Evolutionary conservation across 73 alveolate species (phyloP).

Genomic region (Paramecium pentaurelia): DNA sequence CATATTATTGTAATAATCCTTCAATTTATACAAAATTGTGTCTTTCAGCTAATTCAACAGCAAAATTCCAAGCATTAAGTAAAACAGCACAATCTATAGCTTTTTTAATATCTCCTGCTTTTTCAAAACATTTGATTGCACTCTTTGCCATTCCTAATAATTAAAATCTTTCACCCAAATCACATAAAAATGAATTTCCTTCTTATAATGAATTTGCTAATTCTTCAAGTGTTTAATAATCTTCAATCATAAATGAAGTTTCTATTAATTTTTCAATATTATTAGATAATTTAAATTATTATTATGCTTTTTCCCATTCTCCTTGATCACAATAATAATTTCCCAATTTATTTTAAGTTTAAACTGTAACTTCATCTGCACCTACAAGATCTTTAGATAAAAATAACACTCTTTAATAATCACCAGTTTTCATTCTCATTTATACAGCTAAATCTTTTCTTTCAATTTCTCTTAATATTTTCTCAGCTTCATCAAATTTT

Average conservation of each 20-base stretch:
- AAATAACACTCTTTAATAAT: conserved; percentile 93
- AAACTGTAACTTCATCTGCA: conserved; percentile 84
- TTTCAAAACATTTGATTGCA: conserved; percentile 96
- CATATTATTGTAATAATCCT: conserved; percentile 95
- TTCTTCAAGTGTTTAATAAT: conserved; percentile 72
- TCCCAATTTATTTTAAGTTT: conserved; percentile 83
- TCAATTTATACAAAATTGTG: conserved; percentile 98
- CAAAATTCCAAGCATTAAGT: conserved; percentile 97
- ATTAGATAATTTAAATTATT: conserved; percentile 77
- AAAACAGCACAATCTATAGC: conserved; percentile 99
- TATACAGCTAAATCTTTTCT: conserved; percentile 96
- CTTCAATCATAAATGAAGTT: conserved; percentile 88
- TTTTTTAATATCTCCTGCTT: conserved; percentile 95
- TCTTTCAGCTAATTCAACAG: conserved; percentile 99
- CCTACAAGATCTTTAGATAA: conserved; percentile 89
- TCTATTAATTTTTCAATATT: conserved; percentile 84
- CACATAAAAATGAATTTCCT: conserved; percentile 78
- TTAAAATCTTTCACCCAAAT: conserved; percentile 91
- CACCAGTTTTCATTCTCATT: conserved; percentile 94
- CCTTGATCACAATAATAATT: conserved; percentile 76
- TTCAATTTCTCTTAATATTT: conserved; percentile 93
- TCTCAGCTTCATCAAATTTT: conserved; percentile 98
- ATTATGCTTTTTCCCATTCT: conserved; percentile 87
- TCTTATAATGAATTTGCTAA: conserved; percentile 84
- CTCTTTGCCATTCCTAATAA: conserved; percentile 92